Percentiles rank a stretch among this genome's conserved stretches.
Evolutionary conservation across 345 rosid genomes (phyloP).

Genomic region (Aquilaria yunnanensis): DNA sequence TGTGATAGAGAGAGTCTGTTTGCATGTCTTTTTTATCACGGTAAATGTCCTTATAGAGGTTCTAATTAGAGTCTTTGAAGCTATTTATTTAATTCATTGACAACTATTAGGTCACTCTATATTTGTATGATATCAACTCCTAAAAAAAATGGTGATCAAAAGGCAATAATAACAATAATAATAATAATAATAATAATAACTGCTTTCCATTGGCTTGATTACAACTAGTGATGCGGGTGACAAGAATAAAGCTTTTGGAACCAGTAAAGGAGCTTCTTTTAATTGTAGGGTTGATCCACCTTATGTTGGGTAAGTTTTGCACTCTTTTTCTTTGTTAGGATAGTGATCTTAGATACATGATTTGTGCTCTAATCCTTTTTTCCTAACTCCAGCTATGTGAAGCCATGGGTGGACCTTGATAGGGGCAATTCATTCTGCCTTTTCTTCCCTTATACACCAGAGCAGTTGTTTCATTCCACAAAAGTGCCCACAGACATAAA

Average conservation of each 20-base stretch:
- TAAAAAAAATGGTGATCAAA: too few relatives aligned
- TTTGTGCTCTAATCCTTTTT: conserved; percentile 4
- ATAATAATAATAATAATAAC: too few relatives aligned
- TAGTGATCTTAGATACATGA: background rate
- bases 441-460: conserved; percentile 88
- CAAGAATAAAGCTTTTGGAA: conserved; percentile 28
- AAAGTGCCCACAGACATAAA: conserved; percentile 47
- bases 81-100: too few relatives aligned
- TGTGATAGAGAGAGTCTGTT: too few relatives aligned
- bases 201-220: too few relatives aligned
- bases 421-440: conserved; percentile 56
- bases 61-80: too few relatives aligned
- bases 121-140: too few relatives aligned
- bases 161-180: too few relatives aligned
- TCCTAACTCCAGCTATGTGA: conserved; percentile 58
- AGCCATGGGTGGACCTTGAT: conserved; percentile 64
- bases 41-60: too few relatives aligned
- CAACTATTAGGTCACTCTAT: too few relatives aligned
- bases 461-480: conserved; percentile 63
- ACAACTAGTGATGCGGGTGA: conserved; percentile 16
- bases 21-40: too few relatives aligned
- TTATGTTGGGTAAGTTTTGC: conserved; percentile 57
- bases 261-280: conserved; percentile 32
- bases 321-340: conserved; percentile 17
- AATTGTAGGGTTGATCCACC: conserved; percentile 81